phyloP scores from a whole-genome alignment of 768 basidiomycete genomes.

The Auriscalpium microsporum region DNA sequence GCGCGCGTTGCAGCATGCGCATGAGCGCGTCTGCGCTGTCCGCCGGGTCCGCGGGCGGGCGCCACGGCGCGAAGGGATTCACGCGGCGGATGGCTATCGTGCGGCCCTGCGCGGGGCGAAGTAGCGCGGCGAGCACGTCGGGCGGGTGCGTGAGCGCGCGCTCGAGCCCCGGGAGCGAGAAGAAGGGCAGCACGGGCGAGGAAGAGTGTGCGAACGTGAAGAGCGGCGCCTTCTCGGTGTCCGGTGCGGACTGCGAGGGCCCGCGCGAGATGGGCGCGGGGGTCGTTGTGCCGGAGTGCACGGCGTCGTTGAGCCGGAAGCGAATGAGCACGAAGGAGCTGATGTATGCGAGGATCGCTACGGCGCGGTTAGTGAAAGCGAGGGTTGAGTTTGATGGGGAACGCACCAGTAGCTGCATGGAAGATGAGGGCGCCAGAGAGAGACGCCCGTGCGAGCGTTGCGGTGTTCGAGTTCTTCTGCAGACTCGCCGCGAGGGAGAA shows the following conservation, averaged over 20 bases:
- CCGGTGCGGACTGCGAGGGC: not conserved
- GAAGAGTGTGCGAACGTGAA: not conserved
- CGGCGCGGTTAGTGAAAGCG: not conserved
- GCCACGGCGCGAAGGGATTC: not conserved
- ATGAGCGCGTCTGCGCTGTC: not conserved
- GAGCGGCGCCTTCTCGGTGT: not conserved
- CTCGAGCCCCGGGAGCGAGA: not conserved
- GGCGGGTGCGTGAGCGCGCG: not conserved
- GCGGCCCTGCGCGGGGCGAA: not conserved
- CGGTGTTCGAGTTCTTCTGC: not conserved
- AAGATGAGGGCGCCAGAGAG: constrained; percentile 12
- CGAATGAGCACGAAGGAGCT: constrained; percentile 12
- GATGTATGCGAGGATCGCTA: constrained; percentile 10
- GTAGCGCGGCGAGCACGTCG: not conserved
- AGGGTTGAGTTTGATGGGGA: not conserved
- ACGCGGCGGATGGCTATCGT: not conserved
- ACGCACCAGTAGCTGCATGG: constrained; percentile 13
- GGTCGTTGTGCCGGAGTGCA: not conserved
- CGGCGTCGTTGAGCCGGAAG: not conserved
- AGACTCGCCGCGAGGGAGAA: not conserved
- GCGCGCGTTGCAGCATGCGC: constrained; percentile 1
- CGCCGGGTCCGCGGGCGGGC: not conserved
- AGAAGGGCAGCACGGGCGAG: not conserved
- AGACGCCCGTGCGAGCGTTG: constrained; percentile 2
- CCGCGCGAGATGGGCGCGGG: not conserved